Evolutionary conservation across 1,139 yeast species (phyloP).

Genomic region (Zygosaccharomyces pseudobailii): DNA sequence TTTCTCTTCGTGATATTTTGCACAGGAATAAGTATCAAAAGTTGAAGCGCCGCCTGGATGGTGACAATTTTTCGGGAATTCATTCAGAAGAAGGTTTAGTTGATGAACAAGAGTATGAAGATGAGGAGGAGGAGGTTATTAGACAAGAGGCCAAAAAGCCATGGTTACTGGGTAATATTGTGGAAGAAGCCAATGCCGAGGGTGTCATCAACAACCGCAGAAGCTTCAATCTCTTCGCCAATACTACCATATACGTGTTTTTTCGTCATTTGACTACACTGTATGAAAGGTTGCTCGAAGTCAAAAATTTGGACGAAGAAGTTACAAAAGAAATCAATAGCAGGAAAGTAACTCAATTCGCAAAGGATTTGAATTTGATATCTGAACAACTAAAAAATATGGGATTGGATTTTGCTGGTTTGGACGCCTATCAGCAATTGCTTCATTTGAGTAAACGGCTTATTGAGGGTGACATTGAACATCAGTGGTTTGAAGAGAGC

Average conservation of each 20-base stretch:
- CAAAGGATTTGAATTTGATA: constrained; percentile 77
- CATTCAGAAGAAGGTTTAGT: constrained; percentile 24
- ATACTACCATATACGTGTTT: constrained; percentile 87
- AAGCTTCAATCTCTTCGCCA: constrained; percentile 76
- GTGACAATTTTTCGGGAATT: constrained; percentile 24
- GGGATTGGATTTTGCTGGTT: constrained; percentile 67
- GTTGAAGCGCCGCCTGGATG: constrained; percentile 37
- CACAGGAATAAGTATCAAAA: constrained; percentile 50
- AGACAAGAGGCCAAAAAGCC: constrained; percentile 47
- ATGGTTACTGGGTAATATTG: constrained; percentile 57
- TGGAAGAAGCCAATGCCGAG: constrained; percentile 38
- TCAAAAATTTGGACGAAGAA: constrained; percentile 59
- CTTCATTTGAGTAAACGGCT: constrained; percentile 66
- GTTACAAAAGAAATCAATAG: constrained; percentile 69
- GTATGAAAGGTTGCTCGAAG: constrained; percentile 73
- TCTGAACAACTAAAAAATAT: constrained; percentile 75
- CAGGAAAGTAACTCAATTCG: constrained; percentile 72
- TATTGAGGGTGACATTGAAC: constrained; percentile 89
- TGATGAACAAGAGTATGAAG: constrained; percentile 20
- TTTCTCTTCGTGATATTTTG: constrained; percentile 64
- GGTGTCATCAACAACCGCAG: constrained; percentile 32
- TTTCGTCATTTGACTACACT: constrained; percentile 81
- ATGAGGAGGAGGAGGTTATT: constrained; percentile 33
- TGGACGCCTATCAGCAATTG: constrained; percentile 73
- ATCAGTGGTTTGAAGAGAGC: constrained; percentile 93